Percentiles rank a stretch among this genome's conserved stretches.
Conservation (phyloP, 306 rosid genomes). For the Heteromeles arbutifolia region DNA sequence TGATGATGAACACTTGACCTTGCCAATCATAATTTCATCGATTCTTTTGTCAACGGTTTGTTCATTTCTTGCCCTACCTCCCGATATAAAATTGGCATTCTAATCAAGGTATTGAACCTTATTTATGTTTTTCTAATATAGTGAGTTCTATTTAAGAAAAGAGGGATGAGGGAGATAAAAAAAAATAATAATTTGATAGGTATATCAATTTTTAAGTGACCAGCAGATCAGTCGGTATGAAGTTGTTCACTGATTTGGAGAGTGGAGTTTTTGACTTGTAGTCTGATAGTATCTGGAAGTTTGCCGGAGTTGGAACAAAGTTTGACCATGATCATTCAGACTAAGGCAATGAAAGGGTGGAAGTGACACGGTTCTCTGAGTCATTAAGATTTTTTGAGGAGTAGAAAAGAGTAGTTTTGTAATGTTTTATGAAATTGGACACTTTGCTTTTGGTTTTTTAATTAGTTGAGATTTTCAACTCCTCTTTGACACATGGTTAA, state of each 20-base stretch:
- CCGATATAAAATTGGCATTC: neutral
- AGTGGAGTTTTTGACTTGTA: conserved; percentile 4
- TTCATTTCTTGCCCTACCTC: neutral
- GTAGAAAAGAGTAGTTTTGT: neutral
- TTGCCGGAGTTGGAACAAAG: neutral
- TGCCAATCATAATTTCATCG: neutral
- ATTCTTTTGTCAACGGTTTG: neutral
- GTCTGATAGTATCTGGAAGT: neutral
- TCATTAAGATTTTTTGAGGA: neutral
- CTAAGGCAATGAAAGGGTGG: neutral
- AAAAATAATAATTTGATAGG: no score
- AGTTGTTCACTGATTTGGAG: neutral
- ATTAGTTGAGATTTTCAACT: neutral
- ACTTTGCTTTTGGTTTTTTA: neutral
- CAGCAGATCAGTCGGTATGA: neutral
- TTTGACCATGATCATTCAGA: neutral
- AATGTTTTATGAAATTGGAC: neutral
- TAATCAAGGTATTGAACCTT: neutral
- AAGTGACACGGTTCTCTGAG: neutral
- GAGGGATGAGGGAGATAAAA: neutral
- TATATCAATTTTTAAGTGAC: neutral
- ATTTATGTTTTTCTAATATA: no score
- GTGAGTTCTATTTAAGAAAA: no score
- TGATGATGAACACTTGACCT: neutral
- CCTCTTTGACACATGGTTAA: neutral